phyloP scores from a whole-genome alignment of 2,329 filamentous ascomycete genomes.

The Lachnellula hyalina region DNA sequence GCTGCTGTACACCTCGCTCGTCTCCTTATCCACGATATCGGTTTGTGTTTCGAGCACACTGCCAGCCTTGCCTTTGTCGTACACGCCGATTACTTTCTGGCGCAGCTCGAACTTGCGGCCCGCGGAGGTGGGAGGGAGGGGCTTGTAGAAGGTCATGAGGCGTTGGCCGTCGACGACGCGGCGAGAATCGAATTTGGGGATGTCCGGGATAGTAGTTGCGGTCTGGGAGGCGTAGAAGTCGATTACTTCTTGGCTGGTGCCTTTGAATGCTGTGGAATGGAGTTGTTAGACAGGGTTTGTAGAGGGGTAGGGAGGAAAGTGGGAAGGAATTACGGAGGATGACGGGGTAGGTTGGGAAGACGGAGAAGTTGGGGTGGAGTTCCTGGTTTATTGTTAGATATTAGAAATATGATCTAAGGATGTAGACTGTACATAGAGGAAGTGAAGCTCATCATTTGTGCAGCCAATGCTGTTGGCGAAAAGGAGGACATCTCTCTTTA shows the following conservation, averaged over 20 bases:
- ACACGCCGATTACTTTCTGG: slow-evolving; percentile 61
- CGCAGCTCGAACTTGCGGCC: slow-evolving; percentile 60
- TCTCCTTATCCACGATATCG: slow-evolving; percentile 55
- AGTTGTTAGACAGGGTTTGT: slow-evolving; percentile 5
- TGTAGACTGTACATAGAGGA: slow-evolving; percentile 64
- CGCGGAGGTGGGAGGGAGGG: slow-evolving; percentile 54
- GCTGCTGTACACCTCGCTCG: slow-evolving; percentile 56
- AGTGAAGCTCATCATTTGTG: slow-evolving; percentile 81
- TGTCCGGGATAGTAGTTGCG: slow-evolving; percentile 53
- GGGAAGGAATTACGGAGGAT: slow-evolving; percentile 18
- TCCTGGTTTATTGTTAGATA: slow-evolving; percentile 49
- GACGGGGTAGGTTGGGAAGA: slow-evolving; percentile 65
- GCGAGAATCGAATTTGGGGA: slow-evolving; percentile 59
- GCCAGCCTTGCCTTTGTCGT: slow-evolving; percentile 67
- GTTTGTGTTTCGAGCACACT: slow-evolving; percentile 64
- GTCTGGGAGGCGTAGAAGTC: slow-evolving; percentile 61
- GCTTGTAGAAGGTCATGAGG: slow-evolving; percentile 57
- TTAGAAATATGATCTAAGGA: slow-evolving; percentile 3
- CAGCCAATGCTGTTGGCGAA: slow-evolving; percentile 87
- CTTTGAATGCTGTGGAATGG: slow-evolving; percentile 53
- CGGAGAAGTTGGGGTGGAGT: slow-evolving; percentile 77
- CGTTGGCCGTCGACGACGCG: slow-evolving; percentile 65
- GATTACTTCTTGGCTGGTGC: slow-evolving; percentile 59
- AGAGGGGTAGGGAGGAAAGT: neutral
- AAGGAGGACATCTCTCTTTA: slow-evolving; percentile 81